These are phyloP conservation scores for Tricharina praecox DNA, from an alignment of 495 filamentous ascomycete species.

Conservation along the genomic window DNA sequence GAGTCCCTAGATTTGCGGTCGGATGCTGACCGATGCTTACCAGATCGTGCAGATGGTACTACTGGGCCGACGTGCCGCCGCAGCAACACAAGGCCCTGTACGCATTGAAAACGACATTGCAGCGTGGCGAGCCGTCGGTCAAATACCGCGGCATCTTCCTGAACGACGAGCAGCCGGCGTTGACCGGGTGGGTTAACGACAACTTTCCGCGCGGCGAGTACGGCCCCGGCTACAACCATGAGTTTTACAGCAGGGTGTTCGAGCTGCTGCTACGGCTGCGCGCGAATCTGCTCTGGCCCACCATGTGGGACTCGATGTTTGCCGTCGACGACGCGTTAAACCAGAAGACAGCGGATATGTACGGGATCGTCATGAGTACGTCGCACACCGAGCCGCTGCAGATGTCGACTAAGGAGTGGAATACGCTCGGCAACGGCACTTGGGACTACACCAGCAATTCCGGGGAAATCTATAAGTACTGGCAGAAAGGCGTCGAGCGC, in stretches of 20 bases:
- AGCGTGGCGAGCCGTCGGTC: slow-evolving; percentile 46
- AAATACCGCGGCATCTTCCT: slow-evolving; percentile 67
- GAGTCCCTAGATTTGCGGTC: neutral
- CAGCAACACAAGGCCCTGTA: slow-evolving; percentile 39
- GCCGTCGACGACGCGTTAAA: slow-evolving; percentile 51
- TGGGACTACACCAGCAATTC: slow-evolving; percentile 56
- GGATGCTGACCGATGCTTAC: neutral
- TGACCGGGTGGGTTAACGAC: slow-evolving; percentile 52
- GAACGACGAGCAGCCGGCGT: slow-evolving; percentile 57
- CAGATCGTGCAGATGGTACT: slow-evolving; percentile 42
- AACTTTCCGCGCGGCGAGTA: slow-evolving; percentile 35
- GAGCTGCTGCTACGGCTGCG: slow-evolving; percentile 52
- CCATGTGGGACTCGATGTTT: slow-evolving; percentile 55
- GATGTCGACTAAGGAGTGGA: slow-evolving; percentile 54
- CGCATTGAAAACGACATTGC: slow-evolving; percentile 35
- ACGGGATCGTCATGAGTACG: slow-evolving; percentile 53
- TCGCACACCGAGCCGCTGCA: slow-evolving; percentile 62
- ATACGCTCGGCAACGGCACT: slow-evolving; percentile 37
- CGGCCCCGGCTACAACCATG: slow-evolving; percentile 42
- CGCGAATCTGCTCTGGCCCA: slow-evolving; percentile 63
- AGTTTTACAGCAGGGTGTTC: slow-evolving; percentile 53
- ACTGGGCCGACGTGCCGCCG: slow-evolving; percentile 51
- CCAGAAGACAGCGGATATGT: slow-evolving; percentile 51
- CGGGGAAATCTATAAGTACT: slow-evolving; percentile 45
- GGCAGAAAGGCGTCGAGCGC: slow-evolving; percentile 46